Evolutionary conservation across 2,329 filamentous ascomycete genomes (phyloP), one percentile per base, ranked within the genome.

Genomic region (Alternaria consortialis): DNA sequence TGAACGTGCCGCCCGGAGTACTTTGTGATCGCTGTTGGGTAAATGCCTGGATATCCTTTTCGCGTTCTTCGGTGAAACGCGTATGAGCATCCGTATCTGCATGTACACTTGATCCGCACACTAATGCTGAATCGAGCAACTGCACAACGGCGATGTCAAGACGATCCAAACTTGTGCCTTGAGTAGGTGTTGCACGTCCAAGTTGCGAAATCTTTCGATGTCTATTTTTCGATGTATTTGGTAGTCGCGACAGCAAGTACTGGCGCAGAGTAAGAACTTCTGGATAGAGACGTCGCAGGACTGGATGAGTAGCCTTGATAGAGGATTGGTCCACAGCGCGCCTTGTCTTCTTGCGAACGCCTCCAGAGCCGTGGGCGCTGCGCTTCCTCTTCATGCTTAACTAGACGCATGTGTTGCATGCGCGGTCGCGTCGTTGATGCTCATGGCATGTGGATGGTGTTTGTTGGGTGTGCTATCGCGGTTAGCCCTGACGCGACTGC

Each of bases 281-380:
- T 7, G 84, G 79, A 78, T 93, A 97, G 79, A 90, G 91, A 63
- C 86, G 85, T 46, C 83, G 84, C 58, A 97, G 83, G 34, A 95
- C 84, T 55, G 87, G 86, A 73, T 92, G 89, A 58, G 80, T 77
- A 55, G 81, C 71, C 60, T 58, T 43, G 50, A 66, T n/a, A 62
- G 70, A 54, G 72, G 75, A 77, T 76, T 76, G 74, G 75, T 66
- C 60, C 53, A 59, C 54, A 27, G 62, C 52, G 54, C 60, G 60
- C 53, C 63, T 68, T 60, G 64, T 46, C 63, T 63, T 74, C 69
- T 77, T 77, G 43, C 60, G 62, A 46, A 63, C 51, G 63, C 62
- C 62, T 39, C 47, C 64, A 51, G 54, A 55, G 62, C 56, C 66
- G 63, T 67, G 62, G 63, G 63, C 51, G 57, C 51, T 64, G 60